Evolutionary conservation across 148 eudicot species (phyloP).

Genomic region (Rhododendron simsii): DNA sequence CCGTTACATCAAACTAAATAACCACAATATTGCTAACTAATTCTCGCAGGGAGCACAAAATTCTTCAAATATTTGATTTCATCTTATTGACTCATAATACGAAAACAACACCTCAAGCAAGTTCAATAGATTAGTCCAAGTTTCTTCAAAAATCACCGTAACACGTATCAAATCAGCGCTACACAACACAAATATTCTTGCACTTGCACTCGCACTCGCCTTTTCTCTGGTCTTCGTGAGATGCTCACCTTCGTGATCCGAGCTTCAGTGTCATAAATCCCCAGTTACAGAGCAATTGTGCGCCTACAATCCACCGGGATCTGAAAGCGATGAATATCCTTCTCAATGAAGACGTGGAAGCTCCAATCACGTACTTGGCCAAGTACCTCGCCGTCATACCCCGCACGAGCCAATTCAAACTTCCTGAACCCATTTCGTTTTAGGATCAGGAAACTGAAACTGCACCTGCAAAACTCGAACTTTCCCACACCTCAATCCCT

Average conservation of each 20-base stretch:
- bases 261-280: background rate
- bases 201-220: background rate
- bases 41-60: background rate
- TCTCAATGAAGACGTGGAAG: background rate
- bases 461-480: slow-evolving; percentile 44
- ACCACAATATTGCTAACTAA: background rate
- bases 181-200: background rate
- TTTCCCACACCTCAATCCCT: slow-evolving; percentile 98
- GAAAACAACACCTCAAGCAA: background rate
- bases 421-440: background rate
- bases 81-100: background rate
- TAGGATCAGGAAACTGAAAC: slow-evolving; percentile 18
- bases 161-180: background rate
- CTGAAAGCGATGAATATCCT: background rate
- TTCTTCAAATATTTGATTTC: background rate
- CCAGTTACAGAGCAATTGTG: background rate
- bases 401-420: background rate
- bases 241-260: background rate
- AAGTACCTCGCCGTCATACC: background rate
- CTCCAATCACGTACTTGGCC: background rate
- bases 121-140: background rate
- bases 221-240: background rate
- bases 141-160: background rate
- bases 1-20: background rate
- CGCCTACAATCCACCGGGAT: background rate